phyloP scores from a whole-genome alignment of 495 filamentous ascomycete genomes.

The Cercophora scortea region DNA sequence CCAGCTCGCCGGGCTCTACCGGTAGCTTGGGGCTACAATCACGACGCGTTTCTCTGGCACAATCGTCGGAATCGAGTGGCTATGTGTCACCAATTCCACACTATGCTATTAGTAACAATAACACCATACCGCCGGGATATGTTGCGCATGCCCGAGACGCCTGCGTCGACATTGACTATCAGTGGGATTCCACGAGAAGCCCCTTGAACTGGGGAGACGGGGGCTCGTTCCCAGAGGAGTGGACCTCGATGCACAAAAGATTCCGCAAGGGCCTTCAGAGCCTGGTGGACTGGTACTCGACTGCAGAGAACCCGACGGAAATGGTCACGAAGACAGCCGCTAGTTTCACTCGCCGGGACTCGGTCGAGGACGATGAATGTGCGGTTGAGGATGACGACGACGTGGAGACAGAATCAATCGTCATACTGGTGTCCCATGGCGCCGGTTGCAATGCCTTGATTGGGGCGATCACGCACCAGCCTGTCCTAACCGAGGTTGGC shows the following conservation, averaged over 20 bases:
- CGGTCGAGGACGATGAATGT: slow-evolving; percentile 1
- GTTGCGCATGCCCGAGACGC: slow-evolving; percentile 88
- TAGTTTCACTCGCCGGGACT: slow-evolving; percentile 13
- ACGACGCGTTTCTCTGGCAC: background rate
- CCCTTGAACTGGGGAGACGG: slow-evolving; percentile 77
- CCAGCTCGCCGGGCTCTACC: slow-evolving; percentile 13
- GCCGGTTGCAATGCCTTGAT: slow-evolving; percentile 96
- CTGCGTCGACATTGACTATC: slow-evolving; percentile 78
- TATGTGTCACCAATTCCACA: slow-evolving; percentile 73
- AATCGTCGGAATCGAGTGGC: slow-evolving; percentile 11
- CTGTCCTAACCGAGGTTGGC: slow-evolving; percentile 79
- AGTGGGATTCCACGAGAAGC: slow-evolving; percentile 85
- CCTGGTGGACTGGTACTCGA: slow-evolving; percentile 74
- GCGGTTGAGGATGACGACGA: slow-evolving; percentile 35
- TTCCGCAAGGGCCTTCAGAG: slow-evolving; percentile 69
- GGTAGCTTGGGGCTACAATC: slow-evolving; percentile 11
- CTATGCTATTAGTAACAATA: slow-evolving; percentile 73
- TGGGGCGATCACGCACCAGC: slow-evolving; percentile 79
- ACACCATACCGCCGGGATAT: slow-evolving; percentile 79
- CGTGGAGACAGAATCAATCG: slow-evolving; percentile 60
- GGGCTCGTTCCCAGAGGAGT: slow-evolving; percentile 86
- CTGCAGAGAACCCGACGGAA: slow-evolving; percentile 40
- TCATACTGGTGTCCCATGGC: slow-evolving; percentile 95
- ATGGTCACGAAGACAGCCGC: slow-evolving; percentile 30
- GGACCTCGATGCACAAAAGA: slow-evolving; percentile 86